Conservation (phyloP, 2,329 filamentous ascomycete species). For the Botrytis squamosa region DNA sequence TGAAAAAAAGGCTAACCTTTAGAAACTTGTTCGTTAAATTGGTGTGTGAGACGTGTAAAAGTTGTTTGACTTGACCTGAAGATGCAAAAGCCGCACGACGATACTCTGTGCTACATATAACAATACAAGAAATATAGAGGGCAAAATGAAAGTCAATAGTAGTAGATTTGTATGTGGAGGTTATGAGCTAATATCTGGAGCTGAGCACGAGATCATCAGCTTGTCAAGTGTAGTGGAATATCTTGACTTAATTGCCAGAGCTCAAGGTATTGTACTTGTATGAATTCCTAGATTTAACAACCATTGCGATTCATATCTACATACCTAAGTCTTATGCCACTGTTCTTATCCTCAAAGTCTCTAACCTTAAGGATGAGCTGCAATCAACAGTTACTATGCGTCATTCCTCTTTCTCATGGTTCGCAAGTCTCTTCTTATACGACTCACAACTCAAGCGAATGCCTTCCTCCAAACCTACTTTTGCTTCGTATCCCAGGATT, state of each 20-base stretch:
- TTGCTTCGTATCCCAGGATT: slow-evolving; percentile 13
- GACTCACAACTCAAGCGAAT: slow-evolving; percentile 18
- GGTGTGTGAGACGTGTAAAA: not conserved
- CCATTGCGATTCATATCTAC: not conserved
- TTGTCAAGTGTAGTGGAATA: not conserved
- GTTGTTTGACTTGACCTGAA: not conserved
- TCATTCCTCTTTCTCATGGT: not conserved
- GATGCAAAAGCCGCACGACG: not conserved
- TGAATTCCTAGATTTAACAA: not conserved
- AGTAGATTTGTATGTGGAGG: not conserved
- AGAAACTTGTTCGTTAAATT: not conserved
- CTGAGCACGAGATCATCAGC: not conserved
- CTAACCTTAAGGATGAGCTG: not conserved
- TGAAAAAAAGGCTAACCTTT: not conserved
- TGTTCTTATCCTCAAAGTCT: not conserved
- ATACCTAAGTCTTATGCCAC: not conserved
- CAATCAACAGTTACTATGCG: no score
- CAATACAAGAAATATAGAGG: not conserved
- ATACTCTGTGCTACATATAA: not conserved
- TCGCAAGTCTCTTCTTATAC: slow-evolving; percentile 4
- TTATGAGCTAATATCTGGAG: not conserved
- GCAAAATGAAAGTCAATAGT: not conserved
- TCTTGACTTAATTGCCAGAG: not conserved
- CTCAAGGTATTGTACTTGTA: not conserved
- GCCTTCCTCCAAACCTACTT: slow-evolving; percentile 11